Percentiles rank a stretch among this genome's conserved stretches.
These are phyloP conservation scores for Ceratobasidium sp. DNA, from an alignment of 1,284 basidiomycete genomes.

Conservation along the genomic window DNA sequence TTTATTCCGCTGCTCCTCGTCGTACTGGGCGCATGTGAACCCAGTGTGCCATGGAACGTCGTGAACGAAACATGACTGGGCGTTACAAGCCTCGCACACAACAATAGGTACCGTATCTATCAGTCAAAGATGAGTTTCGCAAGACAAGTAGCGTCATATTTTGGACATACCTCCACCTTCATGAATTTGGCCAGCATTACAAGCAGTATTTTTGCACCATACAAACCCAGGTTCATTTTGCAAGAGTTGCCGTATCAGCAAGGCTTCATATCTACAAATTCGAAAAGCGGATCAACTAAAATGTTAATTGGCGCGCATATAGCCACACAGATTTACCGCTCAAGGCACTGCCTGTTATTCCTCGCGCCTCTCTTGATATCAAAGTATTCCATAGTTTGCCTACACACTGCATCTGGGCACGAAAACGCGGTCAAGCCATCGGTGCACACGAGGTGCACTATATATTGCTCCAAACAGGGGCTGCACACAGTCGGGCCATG, in stretches of 20 bases:
- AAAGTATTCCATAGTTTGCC: constrained; percentile 1
- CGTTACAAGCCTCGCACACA: constrained; percentile 20
- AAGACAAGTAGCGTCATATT: too few species aligned
- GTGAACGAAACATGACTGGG: constrained; percentile 25
- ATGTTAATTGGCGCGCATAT: background rate
- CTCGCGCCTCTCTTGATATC: background rate
- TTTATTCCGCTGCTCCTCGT: background rate
- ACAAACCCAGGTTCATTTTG: constrained; percentile 18
- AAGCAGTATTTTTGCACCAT: constrained; percentile 36
- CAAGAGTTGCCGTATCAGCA: constrained; percentile 20
- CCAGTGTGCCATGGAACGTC: constrained; percentile 36
- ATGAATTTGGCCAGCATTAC: constrained; percentile 29
- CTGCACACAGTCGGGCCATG: constrained; percentile 2
- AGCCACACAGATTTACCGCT: constrained; percentile 3
- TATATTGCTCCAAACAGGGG: constrained; percentile 3
- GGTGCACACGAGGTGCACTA: background rate
- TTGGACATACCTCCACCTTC: constrained; percentile 32
- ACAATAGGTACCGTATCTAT: constrained; percentile 12
- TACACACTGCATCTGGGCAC: background rate
- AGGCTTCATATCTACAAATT: constrained; percentile 33
- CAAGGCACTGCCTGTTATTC: constrained; percentile 2
- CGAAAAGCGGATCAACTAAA: too few species aligned
- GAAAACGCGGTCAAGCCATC: background rate
- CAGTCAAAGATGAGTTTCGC: background rate
- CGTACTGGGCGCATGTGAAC: constrained; percentile 34